These are phyloP conservation scores for Cercospora berteroae DNA, from an alignment of 2,329 filamentous ascomycete species.

Conservation along the genomic window DNA sequence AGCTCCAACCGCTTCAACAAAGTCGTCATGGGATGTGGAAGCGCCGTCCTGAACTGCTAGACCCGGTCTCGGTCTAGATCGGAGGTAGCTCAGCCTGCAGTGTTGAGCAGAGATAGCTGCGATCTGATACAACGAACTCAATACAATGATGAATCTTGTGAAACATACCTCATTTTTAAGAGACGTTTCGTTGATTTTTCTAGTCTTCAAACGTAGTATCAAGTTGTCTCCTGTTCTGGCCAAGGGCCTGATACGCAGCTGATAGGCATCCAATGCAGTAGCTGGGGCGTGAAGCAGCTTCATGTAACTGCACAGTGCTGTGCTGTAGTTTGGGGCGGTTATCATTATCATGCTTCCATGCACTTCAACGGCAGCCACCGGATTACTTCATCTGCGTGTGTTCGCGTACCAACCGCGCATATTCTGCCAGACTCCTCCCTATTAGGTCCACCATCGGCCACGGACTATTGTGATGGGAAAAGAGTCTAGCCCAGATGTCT, in stretches of 20 bases:
- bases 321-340: not conserved
- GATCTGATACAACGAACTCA: not conserved
- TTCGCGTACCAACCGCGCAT: not conserved
- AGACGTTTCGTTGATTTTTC: not conserved
- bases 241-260: not conserved
- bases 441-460: conserved; percentile 7
- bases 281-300: not conserved
- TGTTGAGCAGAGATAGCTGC: not conserved
- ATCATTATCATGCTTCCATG: not conserved
- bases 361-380: not conserved
- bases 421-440: not conserved
- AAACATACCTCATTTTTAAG: not conserved
- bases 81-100: not conserved
- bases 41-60: not conserved
- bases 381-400: not conserved
- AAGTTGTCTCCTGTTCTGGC: not conserved
- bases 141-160: not conserved
- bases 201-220: not conserved
- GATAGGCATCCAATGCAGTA: not conserved
- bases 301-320: not conserved
- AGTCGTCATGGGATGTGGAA: conserved; percentile 1
- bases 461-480: conserved; percentile 1
- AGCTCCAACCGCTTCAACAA: conserved; percentile 5
- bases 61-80: not conserved
- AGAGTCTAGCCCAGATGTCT: not conserved